Evolutionary conservation across 768 basidiomycete species (phyloP).

Genomic region (Clitopilus hobsonii): DNA sequence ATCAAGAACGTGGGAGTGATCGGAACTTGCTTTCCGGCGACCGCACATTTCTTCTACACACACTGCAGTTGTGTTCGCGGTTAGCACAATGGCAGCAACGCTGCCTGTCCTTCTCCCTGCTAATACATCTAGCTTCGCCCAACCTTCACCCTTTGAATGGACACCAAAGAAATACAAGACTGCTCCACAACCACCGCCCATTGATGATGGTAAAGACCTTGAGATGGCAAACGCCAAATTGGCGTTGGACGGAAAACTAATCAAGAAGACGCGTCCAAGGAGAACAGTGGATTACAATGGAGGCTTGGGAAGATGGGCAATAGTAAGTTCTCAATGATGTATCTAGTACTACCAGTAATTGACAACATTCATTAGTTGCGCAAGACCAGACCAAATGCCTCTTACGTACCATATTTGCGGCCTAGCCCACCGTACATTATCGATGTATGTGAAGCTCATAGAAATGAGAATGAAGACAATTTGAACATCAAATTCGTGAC

Average conservation of each 20-base stretch:
- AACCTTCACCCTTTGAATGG: slow-evolving; percentile 58
- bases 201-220: slow-evolving; percentile 76
- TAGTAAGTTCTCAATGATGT: slow-evolving; percentile 47
- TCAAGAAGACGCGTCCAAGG: slow-evolving; percentile 89
- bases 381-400: slow-evolving; percentile 75
- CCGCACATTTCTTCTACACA: neutral
- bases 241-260: slow-evolving; percentile 71
- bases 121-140: slow-evolving; percentile 28
- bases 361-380: slow-evolving; percentile 42
- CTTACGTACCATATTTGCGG: slow-evolving; percentile 71
- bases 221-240: slow-evolving; percentile 73
- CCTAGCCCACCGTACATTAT: slow-evolving; percentile 87
- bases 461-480: slow-evolving; percentile 13
- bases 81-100: slow-evolving; percentile 14
- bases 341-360: neutral
- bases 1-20: too few relatives aligned
- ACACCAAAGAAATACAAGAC: slow-evolving; percentile 64
- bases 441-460: slow-evolving; percentile 53
- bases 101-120: slow-evolving; percentile 57
- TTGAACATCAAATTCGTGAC: slow-evolving; percentile 11
- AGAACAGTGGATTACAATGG: slow-evolving; percentile 96
- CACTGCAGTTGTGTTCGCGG: neutral
- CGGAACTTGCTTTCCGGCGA: neutral
- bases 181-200: slow-evolving; percentile 72
- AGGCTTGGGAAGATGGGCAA: slow-evolving; percentile 76